phyloP scores from a whole-genome alignment of 1,139 yeast genomes.

The Yamadazyma sp. region DNA sequence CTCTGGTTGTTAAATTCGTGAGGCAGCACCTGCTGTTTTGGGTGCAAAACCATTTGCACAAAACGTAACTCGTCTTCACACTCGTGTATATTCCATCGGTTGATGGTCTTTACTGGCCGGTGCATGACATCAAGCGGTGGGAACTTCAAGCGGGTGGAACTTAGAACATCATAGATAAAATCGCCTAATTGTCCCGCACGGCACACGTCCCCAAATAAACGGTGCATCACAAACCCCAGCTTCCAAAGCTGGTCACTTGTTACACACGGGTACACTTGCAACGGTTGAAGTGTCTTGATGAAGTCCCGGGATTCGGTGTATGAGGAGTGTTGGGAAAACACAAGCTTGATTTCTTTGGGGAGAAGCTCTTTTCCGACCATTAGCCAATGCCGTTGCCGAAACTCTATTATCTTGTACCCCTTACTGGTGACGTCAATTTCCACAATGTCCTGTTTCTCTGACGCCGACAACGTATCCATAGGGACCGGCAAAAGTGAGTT shows the following conservation, averaged over 20 bases:
- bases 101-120: constrained; percentile 25
- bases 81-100: constrained; percentile 37
- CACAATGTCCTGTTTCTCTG: constrained; percentile 16
- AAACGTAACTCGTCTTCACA: constrained; percentile 30
- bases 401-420: constrained; percentile 26
- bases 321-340: constrained; percentile 59
- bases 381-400: constrained; percentile 30
- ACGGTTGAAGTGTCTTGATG: constrained; percentile 37
- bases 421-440: constrained; percentile 19
- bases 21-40: background rate
- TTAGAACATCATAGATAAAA: constrained; percentile 33
- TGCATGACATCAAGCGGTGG: constrained; percentile 16
- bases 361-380: constrained; percentile 29
- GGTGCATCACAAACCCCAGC: constrained; percentile 41
- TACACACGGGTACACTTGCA: constrained; percentile 48
- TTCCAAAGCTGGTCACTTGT: constrained; percentile 36
- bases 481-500: constrained; percentile 28
- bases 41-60: constrained; percentile 9
- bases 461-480: constrained; percentile 17
- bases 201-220: constrained; percentile 47
- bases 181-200: constrained; percentile 5
- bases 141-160: constrained; percentile 21
- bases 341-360: constrained; percentile 38
- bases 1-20: background rate
- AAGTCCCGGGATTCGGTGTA: constrained; percentile 44